Base-by-base conservation (phyloP, 2,329 filamentous ascomycete genomes). In the Alternaria arbusti region DNA sequence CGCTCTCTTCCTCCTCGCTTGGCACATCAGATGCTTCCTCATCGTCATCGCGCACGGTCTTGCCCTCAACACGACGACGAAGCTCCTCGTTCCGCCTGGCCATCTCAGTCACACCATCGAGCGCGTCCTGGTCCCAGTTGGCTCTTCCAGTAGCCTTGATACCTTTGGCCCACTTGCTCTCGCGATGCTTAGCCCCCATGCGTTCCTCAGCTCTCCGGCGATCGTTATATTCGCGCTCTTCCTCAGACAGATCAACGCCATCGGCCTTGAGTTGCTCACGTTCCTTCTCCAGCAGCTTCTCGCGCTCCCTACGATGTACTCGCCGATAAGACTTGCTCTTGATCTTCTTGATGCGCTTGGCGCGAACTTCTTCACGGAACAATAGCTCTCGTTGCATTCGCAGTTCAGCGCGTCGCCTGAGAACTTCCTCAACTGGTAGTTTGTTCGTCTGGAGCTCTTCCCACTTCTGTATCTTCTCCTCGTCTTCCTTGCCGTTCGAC, bases 271-370 rank as follows among this genome's bases (percentile, higher is more conserved):
- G 80, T 43, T 86, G 85, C 61, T 88, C 84, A 58, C 84, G 83
- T 68, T 90, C 88, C 52, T 85, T 82, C 64, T 88, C 82, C 54
- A 87, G 84, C 63, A 86, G 75, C 66, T 85, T 85, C 76, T 90
- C 87, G 13, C 88, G 84, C 76, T 91, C 92, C 77, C 91, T 97
- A 40, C 95, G 89, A 80, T 98, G 95, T 13, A 98, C 91, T 47
- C 94, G 90, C 59, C 95, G 92, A 78, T 97, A 99, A 0, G 94
- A 88, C 80, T 97, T 99, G 78, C 92, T 96, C 86, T 99, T 99
- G 83, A 99, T 99, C 84, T 98, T 98, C 83, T 97, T 97, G 82
- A 99, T 93, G 23, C 96, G 90, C 82, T 94, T 96, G 8, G 94
- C 88, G 60, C 94, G 91, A 46, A 94, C 90, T 74, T 96, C 91